phyloP scores from a whole-genome alignment of 2,329 filamentous ascomycete genomes.

The Leptographium procerum region DNA sequence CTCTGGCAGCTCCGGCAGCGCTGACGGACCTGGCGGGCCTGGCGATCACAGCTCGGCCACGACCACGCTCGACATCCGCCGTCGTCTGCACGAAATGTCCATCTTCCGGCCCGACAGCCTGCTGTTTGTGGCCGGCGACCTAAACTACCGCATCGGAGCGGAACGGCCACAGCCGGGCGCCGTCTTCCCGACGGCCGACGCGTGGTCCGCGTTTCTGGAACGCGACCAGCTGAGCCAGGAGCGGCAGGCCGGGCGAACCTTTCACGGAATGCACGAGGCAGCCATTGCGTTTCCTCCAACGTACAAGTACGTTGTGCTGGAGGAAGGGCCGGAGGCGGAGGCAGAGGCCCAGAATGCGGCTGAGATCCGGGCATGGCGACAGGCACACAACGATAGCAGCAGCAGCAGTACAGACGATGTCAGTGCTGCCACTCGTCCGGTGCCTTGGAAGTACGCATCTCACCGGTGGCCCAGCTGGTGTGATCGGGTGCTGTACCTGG shows the following conservation, averaged over 20 bases:
- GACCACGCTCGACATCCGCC: conserved; percentile 9
- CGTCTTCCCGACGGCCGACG: conserved; percentile 49
- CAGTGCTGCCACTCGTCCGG: conserved; percentile 20
- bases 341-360: conserved; percentile 20
- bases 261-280: conserved; percentile 70
- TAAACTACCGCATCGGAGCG: conserved; percentile 84
- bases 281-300: conserved; percentile 75
- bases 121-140: conserved; percentile 79
- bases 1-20: too few species aligned
- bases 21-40: neutral
- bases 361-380: conserved; percentile 10
- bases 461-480: conserved; percentile 91
- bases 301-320: conserved; percentile 66
- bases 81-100: conserved; percentile 40
- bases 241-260: conserved; percentile 52
- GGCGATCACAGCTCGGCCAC: neutral
- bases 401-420: conserved; percentile 14
- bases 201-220: conserved; percentile 56
- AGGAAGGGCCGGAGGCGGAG: conserved; percentile 14
- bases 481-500: conserved; percentile 74
- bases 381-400: neutral
- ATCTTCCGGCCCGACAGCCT: conserved; percentile 68
- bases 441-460: conserved; percentile 61
- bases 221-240: conserved; percentile 74
- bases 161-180: conserved; percentile 50